Evolutionary conservation across 1,284 basidiomycete genomes (phyloP).

Genomic region (Ceratobasidium theobromae): DNA sequence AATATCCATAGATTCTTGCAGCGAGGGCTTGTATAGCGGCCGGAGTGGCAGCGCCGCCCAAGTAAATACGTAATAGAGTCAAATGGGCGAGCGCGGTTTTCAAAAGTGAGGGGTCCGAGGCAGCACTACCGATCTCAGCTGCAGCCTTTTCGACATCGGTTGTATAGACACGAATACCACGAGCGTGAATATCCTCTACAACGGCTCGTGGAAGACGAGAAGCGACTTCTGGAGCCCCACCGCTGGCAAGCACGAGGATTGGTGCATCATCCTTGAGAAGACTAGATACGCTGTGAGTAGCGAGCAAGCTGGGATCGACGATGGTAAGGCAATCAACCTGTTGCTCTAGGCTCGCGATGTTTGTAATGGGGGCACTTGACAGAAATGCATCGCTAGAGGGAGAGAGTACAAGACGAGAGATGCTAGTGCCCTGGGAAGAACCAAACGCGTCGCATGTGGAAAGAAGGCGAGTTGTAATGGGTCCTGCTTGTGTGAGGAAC

Average conservation of each 20-base stretch:
- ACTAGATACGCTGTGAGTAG: slow-evolving; percentile 62
- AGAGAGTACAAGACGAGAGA: slow-evolving; percentile 61
- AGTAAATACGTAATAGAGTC: slow-evolving; percentile 69
- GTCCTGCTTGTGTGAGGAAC: slow-evolving; percentile 52
- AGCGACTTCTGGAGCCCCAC: slow-evolving; percentile 61
- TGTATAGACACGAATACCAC: slow-evolving; percentile 58
- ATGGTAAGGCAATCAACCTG: slow-evolving; percentile 64
- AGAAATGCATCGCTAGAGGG: slow-evolving; percentile 45
- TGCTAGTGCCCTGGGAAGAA: slow-evolving; percentile 63
- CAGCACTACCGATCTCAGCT: slow-evolving; percentile 41
- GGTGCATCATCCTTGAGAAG: slow-evolving; percentile 59
- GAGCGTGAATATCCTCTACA: slow-evolving; percentile 49
- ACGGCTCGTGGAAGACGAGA: slow-evolving; percentile 54
- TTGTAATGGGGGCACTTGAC: slow-evolving; percentile 3
- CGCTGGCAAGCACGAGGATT: slow-evolving; percentile 62
- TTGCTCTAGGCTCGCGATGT: slow-evolving; percentile 40
- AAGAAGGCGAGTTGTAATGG: slow-evolving; percentile 59
- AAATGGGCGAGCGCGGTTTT: slow-evolving; percentile 60
- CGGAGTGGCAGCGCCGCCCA: slow-evolving; percentile 61
- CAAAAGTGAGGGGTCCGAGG: slow-evolving; percentile 44
- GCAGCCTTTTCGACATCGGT: slow-evolving; percentile 57
- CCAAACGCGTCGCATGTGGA: slow-evolving; percentile 69
- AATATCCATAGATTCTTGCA: slow-evolving; percentile 34
- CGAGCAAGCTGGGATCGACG: slow-evolving; percentile 66
- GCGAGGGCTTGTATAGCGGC: slow-evolving; percentile 30